Evolutionary conservation across 768 basidiomycete genomes (phyloP), one percentile per base, ranked within the genome.

Genomic region (Lentinula detonsa): DNA sequence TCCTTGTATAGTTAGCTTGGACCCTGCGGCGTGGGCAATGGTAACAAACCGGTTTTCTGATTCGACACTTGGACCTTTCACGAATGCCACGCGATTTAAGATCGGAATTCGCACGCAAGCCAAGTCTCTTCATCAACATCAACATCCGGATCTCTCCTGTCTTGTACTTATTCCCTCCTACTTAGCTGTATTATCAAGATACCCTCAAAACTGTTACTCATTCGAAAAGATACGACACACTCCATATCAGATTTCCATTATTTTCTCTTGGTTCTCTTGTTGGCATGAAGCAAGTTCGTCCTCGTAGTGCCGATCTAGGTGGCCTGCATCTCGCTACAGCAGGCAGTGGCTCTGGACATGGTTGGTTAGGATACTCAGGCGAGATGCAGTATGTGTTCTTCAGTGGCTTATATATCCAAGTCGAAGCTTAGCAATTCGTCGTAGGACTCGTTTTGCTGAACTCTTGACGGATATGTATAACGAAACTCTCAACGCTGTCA

Each of bases 241-340:
- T 8, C n/a, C 18, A 37, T 21, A 37, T 40, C 34, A 6, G 5
- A 35, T 9, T 5, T n/a, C 39, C 18, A 11, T 9, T 6, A 11
- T 34, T 39, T 21, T 18, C 21, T 18, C 50, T 34, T 21, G 4
- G 42, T 45, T 39, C 3, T 10, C 7, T 18, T 9, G 11, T 48
- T 57, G 33, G 31, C 48, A 59, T 51, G 46, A 48, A 59, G 45
- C 58, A 51, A 34, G 33, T 46, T 50, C 59, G 84, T 61, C 78
- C 94, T 57, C 78, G 91, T 51, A 94, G 91, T 70, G 93, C 95
- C 60, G 95, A 98, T 73, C 82, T 92, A 46, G 95, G 95, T 11
- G 95, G 94, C 35, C 81, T 98, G 61, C 85, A 87, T 61, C 86
- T 93, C 53, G 93, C 93, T 0, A 82, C 90, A 54, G 78, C 75